These are phyloP conservation scores for Exophiala spinifera DNA, from an alignment of 2,329 filamentous ascomycete genomes.

Conservation along the genomic window DNA sequence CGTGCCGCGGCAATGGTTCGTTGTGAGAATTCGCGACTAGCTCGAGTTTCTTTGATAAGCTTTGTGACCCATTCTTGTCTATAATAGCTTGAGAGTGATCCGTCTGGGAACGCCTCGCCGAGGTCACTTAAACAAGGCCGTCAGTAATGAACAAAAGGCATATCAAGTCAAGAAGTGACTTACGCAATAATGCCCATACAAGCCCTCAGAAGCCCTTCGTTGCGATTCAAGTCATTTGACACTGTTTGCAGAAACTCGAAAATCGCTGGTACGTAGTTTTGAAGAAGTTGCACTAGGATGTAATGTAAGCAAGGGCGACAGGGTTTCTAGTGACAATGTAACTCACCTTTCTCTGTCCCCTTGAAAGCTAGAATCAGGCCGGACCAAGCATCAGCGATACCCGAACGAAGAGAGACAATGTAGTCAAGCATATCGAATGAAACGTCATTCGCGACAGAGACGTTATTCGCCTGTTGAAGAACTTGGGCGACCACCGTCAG, in stretches of 20 bases:
- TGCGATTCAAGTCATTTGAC: slow-evolving; percentile 78
- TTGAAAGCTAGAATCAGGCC: slow-evolving; percentile 96
- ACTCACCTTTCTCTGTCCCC: slow-evolving; percentile 49
- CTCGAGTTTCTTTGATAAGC: slow-evolving; percentile 88
- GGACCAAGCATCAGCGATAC: slow-evolving; percentile 99
- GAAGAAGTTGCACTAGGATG: slow-evolving; percentile 62
- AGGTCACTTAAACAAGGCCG: slow-evolving; percentile 64
- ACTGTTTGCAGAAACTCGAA: slow-evolving; percentile 83
- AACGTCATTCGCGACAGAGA: slow-evolving; percentile 73
- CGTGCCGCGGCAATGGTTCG: slow-evolving; percentile 92
- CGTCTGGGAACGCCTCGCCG: slow-evolving; percentile 87
- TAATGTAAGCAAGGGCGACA: slow-evolving; percentile 18
- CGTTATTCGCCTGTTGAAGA: slow-evolving; percentile 83
- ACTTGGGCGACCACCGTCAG: slow-evolving; percentile 89
- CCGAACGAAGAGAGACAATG: slow-evolving; percentile 87
- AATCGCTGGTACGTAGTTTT: slow-evolving; percentile 77
- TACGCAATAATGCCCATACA: slow-evolving; percentile 97
- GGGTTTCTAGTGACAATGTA: slow-evolving; percentile 1
- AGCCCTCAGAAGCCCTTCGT: slow-evolving; percentile 87
- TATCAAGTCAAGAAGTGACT: slow-evolving; percentile 35
- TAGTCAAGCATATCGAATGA: slow-evolving; percentile 97
- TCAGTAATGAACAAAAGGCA: slow-evolving; percentile 36
- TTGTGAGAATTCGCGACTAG: slow-evolving; percentile 78
- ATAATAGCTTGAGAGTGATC: slow-evolving; percentile 80
- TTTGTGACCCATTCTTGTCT: slow-evolving; percentile 84